Conservation (phyloP, 768 basidiomycete species). For the Butyriboletus loyo region DNA sequence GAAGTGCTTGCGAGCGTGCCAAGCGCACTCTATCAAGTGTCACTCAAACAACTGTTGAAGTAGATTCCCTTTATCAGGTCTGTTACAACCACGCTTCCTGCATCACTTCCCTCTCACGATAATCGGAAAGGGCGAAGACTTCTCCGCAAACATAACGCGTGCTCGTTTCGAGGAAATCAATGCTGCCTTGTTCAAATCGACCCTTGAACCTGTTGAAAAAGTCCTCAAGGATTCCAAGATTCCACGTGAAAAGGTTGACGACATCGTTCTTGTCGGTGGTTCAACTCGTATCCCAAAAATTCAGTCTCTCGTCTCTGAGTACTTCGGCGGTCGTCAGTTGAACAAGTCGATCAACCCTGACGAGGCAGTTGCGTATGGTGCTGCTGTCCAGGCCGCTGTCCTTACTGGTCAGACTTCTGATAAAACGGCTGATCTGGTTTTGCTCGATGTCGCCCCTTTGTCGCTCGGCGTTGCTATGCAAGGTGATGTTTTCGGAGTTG, state of each 20-base stretch:
- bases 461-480: slow-evolving; percentile 99
- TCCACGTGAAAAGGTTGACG: slow-evolving; percentile 93
- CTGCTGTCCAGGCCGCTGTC: slow-evolving; percentile 98
- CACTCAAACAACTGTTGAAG: slow-evolving; percentile 98
- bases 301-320: slow-evolving; percentile 96
- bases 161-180: slow-evolving; percentile 99
- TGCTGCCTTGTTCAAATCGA: slow-evolving; percentile 91
- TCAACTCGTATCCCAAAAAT: slow-evolving; percentile 99
- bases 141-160: slow-evolving; percentile 97
- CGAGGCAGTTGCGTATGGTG: slow-evolving; percentile 99
- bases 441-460: slow-evolving; percentile 97
- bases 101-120: slow-evolving; percentile 7
- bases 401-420: slow-evolving; percentile 98
- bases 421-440: slow-evolving; percentile 96
- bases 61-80: slow-evolving; percentile 96
- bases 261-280: slow-evolving; percentile 99
- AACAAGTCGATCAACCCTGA: slow-evolving; percentile 99
- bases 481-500: slow-evolving; percentile 99
- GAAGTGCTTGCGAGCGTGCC: slow-evolving; percentile 98
- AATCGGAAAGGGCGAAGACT: slow-evolving; percentile 81
- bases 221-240: slow-evolving; percentile 99
- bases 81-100: slow-evolving; percentile 14
- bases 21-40: slow-evolving; percentile 99
- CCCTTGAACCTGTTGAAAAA: slow-evolving; percentile 97
- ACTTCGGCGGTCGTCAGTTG: slow-evolving; percentile 94